Base-by-base conservation (phyloP, 768 basidiomycete genomes). In the Porpolomopsis calyptriformis region DNA sequence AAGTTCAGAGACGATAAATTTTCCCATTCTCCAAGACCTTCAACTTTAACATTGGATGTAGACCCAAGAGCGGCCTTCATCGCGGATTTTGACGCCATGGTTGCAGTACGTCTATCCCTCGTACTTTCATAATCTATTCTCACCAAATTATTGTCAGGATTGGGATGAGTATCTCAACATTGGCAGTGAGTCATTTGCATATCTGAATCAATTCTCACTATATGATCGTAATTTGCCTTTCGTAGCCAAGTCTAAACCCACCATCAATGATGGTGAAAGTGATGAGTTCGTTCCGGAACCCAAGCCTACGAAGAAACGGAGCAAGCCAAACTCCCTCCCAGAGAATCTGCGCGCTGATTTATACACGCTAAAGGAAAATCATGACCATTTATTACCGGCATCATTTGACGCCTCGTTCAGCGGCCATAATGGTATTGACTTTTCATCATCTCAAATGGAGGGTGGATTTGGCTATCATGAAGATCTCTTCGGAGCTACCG, bases 301-400 rank as follows among this genome's bases (percentile, higher is more conserved):
- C 22, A 64, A 59, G 48, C 39, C 48, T 37, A 56, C 65, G 57
- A 51, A 66, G 56, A 25, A 51, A 44, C 40, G 57, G 53, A 53
- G 52, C 47, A 40, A 62, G 31, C 59, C 50, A 33, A 27, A 50
- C 36, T 39, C 49, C 19, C 56, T 56, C 46, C 64, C 55, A 8
- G 81, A 82, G 54, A 49, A 62, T 25, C 58, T 66, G 9, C 69
- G 81, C 39, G 71, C 70, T 37, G 74, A 76, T 23, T 55, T 64
- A 46, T 76, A 83, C 57, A 86, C 79, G 27, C 71, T 89, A n/a
- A 65, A 76, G 9, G 85, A 89, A 55, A 72, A 80, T 49, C 76
- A 82, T 50, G 77, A 82, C 29, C 74, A 80, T 52, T 57, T 88
- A 18, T 64, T 88, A 12, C 74, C 78, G 4, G 71, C 69, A 22